Evolutionary conservation across 495 filamentous ascomycete species (phyloP).

Genomic region (Oidiodendron maius): DNA sequence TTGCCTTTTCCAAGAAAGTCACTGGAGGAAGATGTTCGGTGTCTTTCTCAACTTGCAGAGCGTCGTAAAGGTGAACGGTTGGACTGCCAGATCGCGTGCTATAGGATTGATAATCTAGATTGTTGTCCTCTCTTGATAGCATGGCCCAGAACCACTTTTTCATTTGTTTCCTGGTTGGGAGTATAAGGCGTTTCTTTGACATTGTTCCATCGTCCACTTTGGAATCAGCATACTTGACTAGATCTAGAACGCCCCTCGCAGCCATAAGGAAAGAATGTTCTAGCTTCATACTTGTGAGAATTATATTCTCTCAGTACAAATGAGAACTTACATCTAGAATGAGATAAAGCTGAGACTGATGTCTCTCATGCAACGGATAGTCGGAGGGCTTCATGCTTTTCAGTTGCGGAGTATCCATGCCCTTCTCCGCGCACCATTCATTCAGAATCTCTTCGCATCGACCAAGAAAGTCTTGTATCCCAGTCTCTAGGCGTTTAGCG

Average conservation of each 20-base stretch:
- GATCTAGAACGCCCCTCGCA: slow-evolving; percentile 40
- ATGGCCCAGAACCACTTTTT: slow-evolving; percentile 35
- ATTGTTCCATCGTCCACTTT: slow-evolving; percentile 58
- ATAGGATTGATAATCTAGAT: neutral
- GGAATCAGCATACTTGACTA: slow-evolving; percentile 60
- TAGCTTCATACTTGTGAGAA: neutral
- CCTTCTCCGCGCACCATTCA: slow-evolving; percentile 29
- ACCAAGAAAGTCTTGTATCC: slow-evolving; percentile 48
- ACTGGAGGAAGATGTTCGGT: slow-evolving; percentile 1
- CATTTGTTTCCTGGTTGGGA: slow-evolving; percentile 52
- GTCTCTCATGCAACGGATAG: slow-evolving; percentile 28
- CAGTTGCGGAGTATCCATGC: slow-evolving; percentile 21
- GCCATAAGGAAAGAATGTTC: neutral
- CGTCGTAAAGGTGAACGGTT: neutral
- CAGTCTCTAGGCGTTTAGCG: slow-evolving; percentile 44
- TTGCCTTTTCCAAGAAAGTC: neutral
- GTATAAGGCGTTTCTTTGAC: slow-evolving; percentile 49
- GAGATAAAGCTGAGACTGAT: slow-evolving; percentile 62
- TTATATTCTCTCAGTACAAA: neutral
- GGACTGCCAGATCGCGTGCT: neutral
- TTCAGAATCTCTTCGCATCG: slow-evolving; percentile 27
- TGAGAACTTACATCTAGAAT: slow-evolving; percentile 56
- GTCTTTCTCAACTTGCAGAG: neutral
- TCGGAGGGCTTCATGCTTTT: slow-evolving; percentile 3
- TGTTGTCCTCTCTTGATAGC: neutral